Evolutionary conservation across 768 basidiomycete genomes (phyloP).

Genomic region (Leccinellum luteum): DNA sequence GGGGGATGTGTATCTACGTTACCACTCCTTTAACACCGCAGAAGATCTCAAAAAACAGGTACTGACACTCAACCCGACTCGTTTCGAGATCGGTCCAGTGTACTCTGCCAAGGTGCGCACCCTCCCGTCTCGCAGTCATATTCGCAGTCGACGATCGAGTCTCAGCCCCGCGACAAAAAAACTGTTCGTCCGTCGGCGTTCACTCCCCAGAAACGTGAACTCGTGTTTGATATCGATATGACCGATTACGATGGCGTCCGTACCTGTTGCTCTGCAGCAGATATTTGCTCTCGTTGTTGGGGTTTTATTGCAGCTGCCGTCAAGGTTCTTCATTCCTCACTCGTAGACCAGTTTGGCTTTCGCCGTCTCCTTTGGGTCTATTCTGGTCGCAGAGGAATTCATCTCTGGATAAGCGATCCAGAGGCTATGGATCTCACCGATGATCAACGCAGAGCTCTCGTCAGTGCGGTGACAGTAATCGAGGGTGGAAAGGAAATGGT

Average conservation of each 20-base stretch:
- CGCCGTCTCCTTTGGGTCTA: slow-evolving; percentile 94
- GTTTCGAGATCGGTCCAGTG: slow-evolving; percentile 96
- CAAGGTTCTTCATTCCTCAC: slow-evolving; percentile 71
- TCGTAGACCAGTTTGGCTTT: slow-evolving; percentile 91
- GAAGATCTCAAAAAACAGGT: slow-evolving; percentile 94
- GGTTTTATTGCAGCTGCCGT: slow-evolving; percentile 91
- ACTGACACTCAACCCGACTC: slow-evolving; percentile 77
- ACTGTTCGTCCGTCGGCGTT: slow-evolving; percentile 69
- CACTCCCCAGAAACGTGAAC: slow-evolving; percentile 77
- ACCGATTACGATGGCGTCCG: slow-evolving; percentile 96
- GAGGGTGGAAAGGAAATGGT: slow-evolving; percentile 76
- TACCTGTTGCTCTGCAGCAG: slow-evolving; percentile 90
- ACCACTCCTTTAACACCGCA: slow-evolving; percentile 81
- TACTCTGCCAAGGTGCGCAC: slow-evolving; percentile 81
- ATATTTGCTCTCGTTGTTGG: slow-evolving; percentile 94
- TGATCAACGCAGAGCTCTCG: slow-evolving; percentile 82
- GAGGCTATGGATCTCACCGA: slow-evolving; percentile 89
- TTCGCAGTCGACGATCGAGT: background rate
- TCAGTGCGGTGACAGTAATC: slow-evolving; percentile 84
- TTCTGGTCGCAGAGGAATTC: slow-evolving; percentile 97
- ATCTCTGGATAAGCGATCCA: slow-evolving; percentile 93
- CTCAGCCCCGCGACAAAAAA: slow-evolving; percentile 86
- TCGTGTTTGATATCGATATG: slow-evolving; percentile 99
- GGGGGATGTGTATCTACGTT: slow-evolving; percentile 90
- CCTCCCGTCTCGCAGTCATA: background rate